These are phyloP conservation scores for Binderoboletus segoi DNA, from an alignment of 1,284 basidiomycete genomes.

Conservation along the genomic window DNA sequence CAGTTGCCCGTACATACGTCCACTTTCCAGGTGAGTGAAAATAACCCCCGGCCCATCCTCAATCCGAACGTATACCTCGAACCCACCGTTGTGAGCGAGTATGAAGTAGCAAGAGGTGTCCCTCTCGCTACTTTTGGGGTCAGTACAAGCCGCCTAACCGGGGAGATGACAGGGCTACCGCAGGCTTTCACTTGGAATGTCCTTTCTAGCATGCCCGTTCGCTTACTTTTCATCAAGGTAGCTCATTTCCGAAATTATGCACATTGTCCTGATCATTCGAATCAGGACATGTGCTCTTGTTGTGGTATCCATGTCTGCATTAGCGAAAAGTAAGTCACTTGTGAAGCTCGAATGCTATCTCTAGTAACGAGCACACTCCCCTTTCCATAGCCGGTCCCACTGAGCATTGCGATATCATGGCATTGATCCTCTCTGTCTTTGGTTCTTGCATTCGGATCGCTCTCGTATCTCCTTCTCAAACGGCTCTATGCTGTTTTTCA, in stretches of 20 bases:
- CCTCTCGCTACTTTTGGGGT: constrained; percentile 29
- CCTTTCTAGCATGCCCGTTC: constrained; percentile 24
- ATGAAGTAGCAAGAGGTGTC: constrained; percentile 25
- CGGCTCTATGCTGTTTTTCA: constrained; percentile 34
- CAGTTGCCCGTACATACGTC: too few species aligned
- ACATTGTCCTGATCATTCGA: constrained; percentile 6
- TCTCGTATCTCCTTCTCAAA: constrained; percentile 37
- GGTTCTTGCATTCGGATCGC: constrained; percentile 25
- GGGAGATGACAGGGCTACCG: not conserved
- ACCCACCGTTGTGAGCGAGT: constrained; percentile 21
- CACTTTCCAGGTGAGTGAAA: constrained; percentile 10
- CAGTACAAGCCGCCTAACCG: not conserved
- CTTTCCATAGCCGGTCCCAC: constrained; percentile 25
- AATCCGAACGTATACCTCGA: constrained; percentile 28
- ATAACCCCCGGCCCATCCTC: constrained; percentile 14
- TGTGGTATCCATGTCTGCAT: constrained; percentile 19
- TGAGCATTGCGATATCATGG: constrained; percentile 18
- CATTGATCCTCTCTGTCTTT: constrained; percentile 21
- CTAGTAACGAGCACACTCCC: not conserved
- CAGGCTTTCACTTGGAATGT: constrained; percentile 33
- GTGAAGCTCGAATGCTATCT: not conserved
- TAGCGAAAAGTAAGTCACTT: constrained; percentile 24
- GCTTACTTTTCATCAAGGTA: constrained; percentile 34
- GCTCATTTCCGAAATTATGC: not conserved
- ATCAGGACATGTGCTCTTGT: constrained; percentile 21